A percentile compares a stretch with the other conserved stretches of the same genome.
Conservation (phyloP, 208 protist genomes). For the Kentomonas sorsogonicus region DNA sequence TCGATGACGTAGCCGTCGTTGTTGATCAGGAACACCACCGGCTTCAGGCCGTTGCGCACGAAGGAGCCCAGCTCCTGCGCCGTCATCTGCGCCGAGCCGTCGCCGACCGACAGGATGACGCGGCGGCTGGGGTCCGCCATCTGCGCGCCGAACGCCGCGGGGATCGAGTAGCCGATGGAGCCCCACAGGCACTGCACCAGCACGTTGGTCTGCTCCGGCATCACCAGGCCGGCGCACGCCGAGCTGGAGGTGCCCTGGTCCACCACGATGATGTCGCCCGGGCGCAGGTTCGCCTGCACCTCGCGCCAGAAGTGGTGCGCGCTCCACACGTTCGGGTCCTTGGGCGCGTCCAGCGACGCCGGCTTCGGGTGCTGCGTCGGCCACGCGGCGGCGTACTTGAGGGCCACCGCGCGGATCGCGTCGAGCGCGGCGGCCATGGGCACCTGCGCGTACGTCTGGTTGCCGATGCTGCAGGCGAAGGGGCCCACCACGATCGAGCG, state of each 20-base stretch:
- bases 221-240: slow-evolving; percentile 24
- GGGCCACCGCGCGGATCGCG: slow-evolving; percentile 14
- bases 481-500: slow-evolving; percentile 25
- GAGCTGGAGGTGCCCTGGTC: slow-evolving; percentile 49
- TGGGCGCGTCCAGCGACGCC: not conserved
- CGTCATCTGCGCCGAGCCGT: slow-evolving; percentile 56
- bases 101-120: slow-evolving; percentile 39
- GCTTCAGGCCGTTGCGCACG: slow-evolving; percentile 13
- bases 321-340: slow-evolving; percentile 17
- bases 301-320: slow-evolving; percentile 42
- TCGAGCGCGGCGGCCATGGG: slow-evolving; percentile 24
- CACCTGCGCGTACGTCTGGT: slow-evolving; percentile 9
- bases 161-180: slow-evolving; percentile 51
- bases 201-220: slow-evolving; percentile 23
- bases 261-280: slow-evolving; percentile 37
- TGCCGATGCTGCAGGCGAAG: slow-evolving; percentile 15
- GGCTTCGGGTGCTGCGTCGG: slow-evolving; percentile 2
- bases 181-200: slow-evolving; percentile 38
- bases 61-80: slow-evolving; percentile 29
- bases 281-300: slow-evolving; percentile 28
- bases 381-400: slow-evolving; percentile 21
- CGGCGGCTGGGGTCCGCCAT: slow-evolving; percentile 34
- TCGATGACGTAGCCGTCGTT: slow-evolving; percentile 21
- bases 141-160: slow-evolving; percentile 42
- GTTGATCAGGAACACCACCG: slow-evolving; percentile 18